Conservation (phyloP, 1,284 basidiomycete genomes). For the Ustilago crameri region DNA sequence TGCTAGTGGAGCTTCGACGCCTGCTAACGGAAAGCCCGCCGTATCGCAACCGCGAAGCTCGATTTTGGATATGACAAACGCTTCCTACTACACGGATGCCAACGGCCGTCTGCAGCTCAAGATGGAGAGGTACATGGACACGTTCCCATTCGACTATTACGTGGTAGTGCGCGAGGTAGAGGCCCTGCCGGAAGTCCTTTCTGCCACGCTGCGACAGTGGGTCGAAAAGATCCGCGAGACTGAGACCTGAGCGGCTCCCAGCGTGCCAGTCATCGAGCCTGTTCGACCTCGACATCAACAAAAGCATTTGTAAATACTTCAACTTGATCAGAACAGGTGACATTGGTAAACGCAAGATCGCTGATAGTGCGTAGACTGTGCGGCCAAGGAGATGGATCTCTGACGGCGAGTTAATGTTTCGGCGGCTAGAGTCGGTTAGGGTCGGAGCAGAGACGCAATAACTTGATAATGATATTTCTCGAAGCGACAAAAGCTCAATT, state of each 20-base stretch:
- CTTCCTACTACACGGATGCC: slow-evolving; percentile 79
- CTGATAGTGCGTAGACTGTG: no score
- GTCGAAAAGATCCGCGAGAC: slow-evolving; percentile 67
- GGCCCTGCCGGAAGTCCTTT: slow-evolving; percentile 88
- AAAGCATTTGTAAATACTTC: slow-evolving; percentile 11
- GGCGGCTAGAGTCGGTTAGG: no score
- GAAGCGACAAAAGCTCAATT: no score
- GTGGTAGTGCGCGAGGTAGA: slow-evolving; percentile 91
- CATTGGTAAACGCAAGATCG: no score
- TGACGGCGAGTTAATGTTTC: no score
- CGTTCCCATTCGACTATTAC: slow-evolving; percentile 98
- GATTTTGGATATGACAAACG: slow-evolving; percentile 92
- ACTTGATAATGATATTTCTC: no score
- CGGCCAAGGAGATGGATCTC: no score
- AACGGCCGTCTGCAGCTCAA: slow-evolving; percentile 84
- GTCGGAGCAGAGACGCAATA: no score
- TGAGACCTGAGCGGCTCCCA: slow-evolving; percentile 11
- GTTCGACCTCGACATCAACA: no score
- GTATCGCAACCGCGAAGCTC: slow-evolving; percentile 75
- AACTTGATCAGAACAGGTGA: no score
- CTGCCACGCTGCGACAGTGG: slow-evolving; percentile 90
- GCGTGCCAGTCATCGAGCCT: not conserved
- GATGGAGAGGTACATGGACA: slow-evolving; percentile 86
- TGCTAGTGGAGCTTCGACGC: slow-evolving; percentile 19
- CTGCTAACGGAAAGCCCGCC: slow-evolving; percentile 3